phyloP scores from a whole-genome alignment of 768 basidiomycete species.

The Amanita thiersii region DNA sequence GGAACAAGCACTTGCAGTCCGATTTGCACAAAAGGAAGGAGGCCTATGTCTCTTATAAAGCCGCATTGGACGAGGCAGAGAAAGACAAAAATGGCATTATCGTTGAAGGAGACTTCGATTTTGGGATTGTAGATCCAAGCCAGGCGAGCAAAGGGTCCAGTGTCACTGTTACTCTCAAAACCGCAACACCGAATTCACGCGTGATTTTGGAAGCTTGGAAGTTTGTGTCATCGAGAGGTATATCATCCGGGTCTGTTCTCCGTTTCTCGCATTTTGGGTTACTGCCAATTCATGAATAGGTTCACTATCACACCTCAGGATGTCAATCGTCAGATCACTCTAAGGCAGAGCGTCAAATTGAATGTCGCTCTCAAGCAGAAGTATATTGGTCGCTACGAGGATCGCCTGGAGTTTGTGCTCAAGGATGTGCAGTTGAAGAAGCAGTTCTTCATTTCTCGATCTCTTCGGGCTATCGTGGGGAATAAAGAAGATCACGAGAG shows the following conservation, averaged over 20 bases:
- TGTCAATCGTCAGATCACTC: conserved; percentile 15
- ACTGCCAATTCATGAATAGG: conserved; percentile 10
- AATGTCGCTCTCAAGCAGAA: conserved; percentile 23
- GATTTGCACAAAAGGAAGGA: conserved; percentile 27
- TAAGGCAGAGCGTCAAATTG: conserved; percentile 18
- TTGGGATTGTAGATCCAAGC: conserved; percentile 38
- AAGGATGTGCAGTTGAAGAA: conserved; percentile 33
- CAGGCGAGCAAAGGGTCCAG: conserved; percentile 19
- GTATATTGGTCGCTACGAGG: conserved; percentile 40
- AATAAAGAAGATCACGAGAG: conserved; percentile 34
- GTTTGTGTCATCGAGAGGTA: conserved; percentile 24
- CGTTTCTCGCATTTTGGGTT: background rate
- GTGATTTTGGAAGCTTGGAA: conserved; percentile 18
- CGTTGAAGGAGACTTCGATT: conserved; percentile 37
- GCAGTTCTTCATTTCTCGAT: conserved; percentile 40
- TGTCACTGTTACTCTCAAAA: conserved; percentile 12
- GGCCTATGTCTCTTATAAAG: conserved; percentile 28
- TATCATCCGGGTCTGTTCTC: conserved; percentile 15
- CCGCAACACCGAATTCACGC: conserved; percentile 21
- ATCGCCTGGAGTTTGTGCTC: conserved; percentile 46
- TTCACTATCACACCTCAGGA: conserved; percentile 17
- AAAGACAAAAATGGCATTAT: conserved; percentile 45
- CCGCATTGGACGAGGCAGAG: conserved; percentile 42
- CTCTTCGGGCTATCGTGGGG: conserved; percentile 37
- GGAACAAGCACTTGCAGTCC: conserved; percentile 24